Evolutionary conservation across 495 filamentous ascomycete species (phyloP), one percentile per base, ranked within the genome.

Genomic region (Bacidia rubella): DNA sequence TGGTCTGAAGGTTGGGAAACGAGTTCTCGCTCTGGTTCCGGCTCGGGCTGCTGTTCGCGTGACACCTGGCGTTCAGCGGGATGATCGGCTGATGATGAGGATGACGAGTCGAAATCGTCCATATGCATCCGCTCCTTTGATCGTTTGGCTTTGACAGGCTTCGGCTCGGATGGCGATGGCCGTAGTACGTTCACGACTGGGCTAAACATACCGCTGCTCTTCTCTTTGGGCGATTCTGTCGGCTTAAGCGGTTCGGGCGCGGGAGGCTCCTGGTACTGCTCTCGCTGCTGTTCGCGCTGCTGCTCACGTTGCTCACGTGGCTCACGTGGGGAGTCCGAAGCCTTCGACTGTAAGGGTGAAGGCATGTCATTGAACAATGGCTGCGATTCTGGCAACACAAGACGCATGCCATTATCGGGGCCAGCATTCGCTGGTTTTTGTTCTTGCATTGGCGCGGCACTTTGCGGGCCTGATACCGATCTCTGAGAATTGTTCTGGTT

Each of bases 341-440:
- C 17, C 1, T n/a, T 32, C 17, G 12, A 23, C 44, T 55, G 52
- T 17, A 48, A 51, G 47, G 41, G 53, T 25, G 48, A 52, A 23
- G 62, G 57, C 22, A 64, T 57, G 9, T 54, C 54, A 40, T 73
- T 70, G n/a, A 59, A 63, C n/a, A 57, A 60, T 39, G 68, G 65
- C 29, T 69, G 60, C 45, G 65, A 55, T 51, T 78, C 79, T n/a
- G 77, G 65, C 15, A 79, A 71, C 10, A 82, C 79, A 44, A 82
- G 61, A 52, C 78, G 77, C 74, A 81, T 74, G 10, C 78, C 77
- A n/a, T 70, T 67, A 38, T 48, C 41, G 20, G 55, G 19, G 7
- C 54, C 57, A 22, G 49, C 47, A 11, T 32, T 15, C 25, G 49
- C 32, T n/a, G 58, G 48, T 46, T 35, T 41, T 19, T 52, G 40